Evolutionary conservation across 1,139 yeast species (phyloP).

Genomic region (Magnusiomyces ingens): DNA sequence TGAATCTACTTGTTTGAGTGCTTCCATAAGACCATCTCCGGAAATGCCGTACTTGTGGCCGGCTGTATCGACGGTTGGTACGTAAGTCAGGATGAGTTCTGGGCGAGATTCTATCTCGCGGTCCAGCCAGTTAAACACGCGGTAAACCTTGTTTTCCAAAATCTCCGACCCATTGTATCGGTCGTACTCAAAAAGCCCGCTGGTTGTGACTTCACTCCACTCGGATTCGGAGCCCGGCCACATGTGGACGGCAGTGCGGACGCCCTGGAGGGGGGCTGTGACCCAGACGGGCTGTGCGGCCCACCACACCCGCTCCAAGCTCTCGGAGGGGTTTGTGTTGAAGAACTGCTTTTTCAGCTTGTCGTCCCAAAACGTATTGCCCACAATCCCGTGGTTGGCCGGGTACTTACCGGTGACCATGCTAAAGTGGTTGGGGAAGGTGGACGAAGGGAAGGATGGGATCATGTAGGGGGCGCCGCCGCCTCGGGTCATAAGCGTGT

Average conservation of each 20-base stretch:
- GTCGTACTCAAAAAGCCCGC: slow-evolving; percentile 43
- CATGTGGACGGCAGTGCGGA: slow-evolving; percentile 80
- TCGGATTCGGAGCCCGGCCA: slow-evolving; percentile 90
- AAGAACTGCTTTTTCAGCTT: slow-evolving; percentile 48
- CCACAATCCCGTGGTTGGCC: slow-evolving; percentile 78
- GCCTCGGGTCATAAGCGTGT: slow-evolving; percentile 46
- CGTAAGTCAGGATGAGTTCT: slow-evolving; percentile 70
- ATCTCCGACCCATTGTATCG: slow-evolving; percentile 58
- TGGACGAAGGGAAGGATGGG: slow-evolving; percentile 83
- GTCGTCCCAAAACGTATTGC: slow-evolving; percentile 75
- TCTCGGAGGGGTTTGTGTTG: slow-evolving; percentile 52
- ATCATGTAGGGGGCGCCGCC: slow-evolving; percentile 76
- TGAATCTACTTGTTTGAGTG: slow-evolving; percentile 57
- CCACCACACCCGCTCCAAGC: slow-evolving; percentile 67
- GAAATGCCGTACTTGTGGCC: slow-evolving; percentile 69
- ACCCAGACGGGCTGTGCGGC: slow-evolving; percentile 90
- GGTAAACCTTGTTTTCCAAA: slow-evolving; percentile 47
- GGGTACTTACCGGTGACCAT: slow-evolving; percentile 82
- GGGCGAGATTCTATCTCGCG: slow-evolving; percentile 48
- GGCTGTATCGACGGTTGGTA: slow-evolving; percentile 68
- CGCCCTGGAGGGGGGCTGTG: slow-evolving; percentile 61
- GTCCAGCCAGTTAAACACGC: slow-evolving; percentile 66
- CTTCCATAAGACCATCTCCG: slow-evolving; percentile 50
- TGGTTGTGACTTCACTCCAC: slow-evolving; percentile 35
- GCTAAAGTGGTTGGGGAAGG: slow-evolving; percentile 92